Evolutionary conservation across 352 stramenopile genomes (phyloP).

Genomic region (Globisporangium takayamanum): DNA sequence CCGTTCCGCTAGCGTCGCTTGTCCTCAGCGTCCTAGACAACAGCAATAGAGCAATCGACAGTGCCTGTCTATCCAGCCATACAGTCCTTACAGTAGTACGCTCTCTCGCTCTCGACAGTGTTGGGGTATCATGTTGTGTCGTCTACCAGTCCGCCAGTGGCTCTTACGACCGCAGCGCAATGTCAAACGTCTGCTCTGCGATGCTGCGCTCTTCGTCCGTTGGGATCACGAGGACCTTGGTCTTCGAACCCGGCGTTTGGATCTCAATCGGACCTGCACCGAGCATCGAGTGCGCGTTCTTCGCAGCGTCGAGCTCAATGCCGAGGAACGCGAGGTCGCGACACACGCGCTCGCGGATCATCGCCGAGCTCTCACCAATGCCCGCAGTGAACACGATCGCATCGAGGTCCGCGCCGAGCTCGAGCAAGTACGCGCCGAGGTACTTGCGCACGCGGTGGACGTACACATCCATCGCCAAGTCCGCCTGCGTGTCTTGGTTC

Average conservation of each 20-base stretch:
- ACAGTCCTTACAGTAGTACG: too few relatives aligned
- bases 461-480: conserved; percentile 80
- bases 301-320: conserved; percentile 62
- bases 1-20: too few relatives aligned
- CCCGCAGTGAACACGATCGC: conserved; percentile 88
- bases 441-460: conserved; percentile 86
- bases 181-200: conserved; percentile 72
- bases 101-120: too few relatives aligned
- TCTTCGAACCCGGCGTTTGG: conserved; percentile 35
- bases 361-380: conserved; percentile 81
- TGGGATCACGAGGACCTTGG: conserved; percentile 79
- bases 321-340: conserved; percentile 54
- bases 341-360: conserved; percentile 72
- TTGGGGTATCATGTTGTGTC: too few relatives aligned
- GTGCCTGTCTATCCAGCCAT: too few relatives aligned
- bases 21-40: too few relatives aligned
- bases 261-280: conserved; percentile 56
- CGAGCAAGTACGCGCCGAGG: conserved; percentile 72
- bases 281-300: conserved; percentile 65
- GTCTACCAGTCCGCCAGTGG: too few relatives aligned
- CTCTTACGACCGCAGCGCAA: conserved; percentile 38
- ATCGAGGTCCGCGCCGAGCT: conserved; percentile 62
- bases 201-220: conserved; percentile 91
- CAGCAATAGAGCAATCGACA: too few relatives aligned
- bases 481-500: conserved; percentile 41